Base-by-base conservation (phyloP, 2,329 filamentous ascomycete genomes). In the Calonectria fujianensis region DNA sequence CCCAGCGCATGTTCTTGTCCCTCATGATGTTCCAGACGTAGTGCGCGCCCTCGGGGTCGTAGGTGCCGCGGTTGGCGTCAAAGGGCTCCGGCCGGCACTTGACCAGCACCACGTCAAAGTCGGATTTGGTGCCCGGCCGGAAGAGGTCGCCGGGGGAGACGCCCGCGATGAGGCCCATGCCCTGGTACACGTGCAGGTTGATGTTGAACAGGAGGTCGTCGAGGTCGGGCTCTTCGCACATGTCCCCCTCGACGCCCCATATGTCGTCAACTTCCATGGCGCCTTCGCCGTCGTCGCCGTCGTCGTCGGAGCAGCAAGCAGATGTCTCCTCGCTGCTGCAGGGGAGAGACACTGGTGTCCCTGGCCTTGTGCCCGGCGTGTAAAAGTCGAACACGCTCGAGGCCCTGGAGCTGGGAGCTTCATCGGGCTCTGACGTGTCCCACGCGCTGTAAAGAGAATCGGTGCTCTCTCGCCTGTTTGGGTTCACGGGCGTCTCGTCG, bases 81-180 rank as follows among this genome's bases (percentile, higher is more conserved):
- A 69, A 35, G 7, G 65, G 54, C 37, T 76, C 72, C 8, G 73
- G 54, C 4, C 61, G 67, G 67, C 78, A 80, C 54, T 80, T 80
- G 70, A 80, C 70, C 39, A 80, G 76, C 18, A 79, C 69, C 9
- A 69, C 74, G 37, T 78, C 75, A 45, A 79, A 80, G 70, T 79
- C 66, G 51, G 75, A 79, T 45, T 63, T 67, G 9, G 59, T 59
- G 24, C 67, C 70, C 1, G 69, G 71, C 2, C 57, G 70, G 48
- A 78, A 77, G 37, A 80, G 76, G 10, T 80, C 73, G 41, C 78
- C 77, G 5, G 77, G 77, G 6, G 64, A n/a, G 35, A 80, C 78
- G 32, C 67, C 50, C 4, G 77, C 74, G 31, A 80, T 78, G 70
- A 80, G 75, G 16, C 69, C 59, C 20, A 80, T 72, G 24, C 78